A percentile compares a stretch with the other conserved stretches of the same genome.
Conservation (phyloP, 257 asterid species). For the Rauvolfia tetraphylla region DNA sequence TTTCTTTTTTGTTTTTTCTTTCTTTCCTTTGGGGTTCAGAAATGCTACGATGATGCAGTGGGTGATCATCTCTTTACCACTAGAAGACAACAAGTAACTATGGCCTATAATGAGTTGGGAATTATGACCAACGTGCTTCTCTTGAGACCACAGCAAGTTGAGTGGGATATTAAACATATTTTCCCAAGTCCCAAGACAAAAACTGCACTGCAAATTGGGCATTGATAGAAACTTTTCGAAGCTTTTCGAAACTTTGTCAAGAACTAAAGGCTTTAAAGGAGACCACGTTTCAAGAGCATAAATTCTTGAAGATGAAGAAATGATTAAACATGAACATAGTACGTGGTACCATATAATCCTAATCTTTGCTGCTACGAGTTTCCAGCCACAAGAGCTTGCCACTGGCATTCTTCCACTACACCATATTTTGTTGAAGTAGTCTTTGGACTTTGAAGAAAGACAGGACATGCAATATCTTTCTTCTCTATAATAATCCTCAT, state of each 20-base stretch:
- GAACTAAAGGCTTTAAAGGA: neutral
- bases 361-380: neutral
- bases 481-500: too few species aligned
- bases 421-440: neutral
- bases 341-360: neutral
- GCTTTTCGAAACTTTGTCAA: neutral
- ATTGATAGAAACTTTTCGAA: neutral
- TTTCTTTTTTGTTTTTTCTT: too few species aligned
- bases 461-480: neutral
- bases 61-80: too few species aligned
- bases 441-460: neutral
- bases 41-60: too few species aligned
- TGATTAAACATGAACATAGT: neutral
- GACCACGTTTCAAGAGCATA: slow-evolving; percentile 1
- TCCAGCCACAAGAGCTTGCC: neutral
- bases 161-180: too few species aligned
- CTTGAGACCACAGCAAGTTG: neutral
- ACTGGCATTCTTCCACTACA: neutral
- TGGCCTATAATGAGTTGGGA: too few species aligned
- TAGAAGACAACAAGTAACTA: too few species aligned
- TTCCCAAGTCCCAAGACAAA: neutral
- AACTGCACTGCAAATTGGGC: neutral
- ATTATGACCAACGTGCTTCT: neutral
- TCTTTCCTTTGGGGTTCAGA: too few species aligned
- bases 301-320: neutral